Evolutionary conservation across 495 filamentous ascomycete species (phyloP).

Genomic region (Xylaria venustula): DNA sequence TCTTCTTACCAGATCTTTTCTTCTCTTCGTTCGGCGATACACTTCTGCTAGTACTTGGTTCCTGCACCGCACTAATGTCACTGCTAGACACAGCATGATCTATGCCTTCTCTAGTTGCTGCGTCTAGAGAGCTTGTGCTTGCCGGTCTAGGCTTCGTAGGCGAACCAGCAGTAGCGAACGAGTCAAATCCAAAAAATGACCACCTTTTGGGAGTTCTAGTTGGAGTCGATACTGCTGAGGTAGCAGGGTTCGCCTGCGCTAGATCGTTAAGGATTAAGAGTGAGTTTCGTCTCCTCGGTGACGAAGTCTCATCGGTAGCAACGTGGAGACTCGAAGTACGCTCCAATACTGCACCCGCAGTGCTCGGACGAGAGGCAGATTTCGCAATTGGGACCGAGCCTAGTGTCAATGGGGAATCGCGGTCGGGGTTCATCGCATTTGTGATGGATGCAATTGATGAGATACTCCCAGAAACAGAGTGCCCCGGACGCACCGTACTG

Average conservation of each 20-base stretch:
- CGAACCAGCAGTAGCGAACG: conserved; percentile 37
- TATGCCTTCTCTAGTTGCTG: conserved; percentile 22
- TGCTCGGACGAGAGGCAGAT: conserved; percentile 47
- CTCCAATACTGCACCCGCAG: conserved; percentile 52
- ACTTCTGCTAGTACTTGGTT: not conserved
- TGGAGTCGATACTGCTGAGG: conserved; percentile 42
- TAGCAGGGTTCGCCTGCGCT: conserved; percentile 25
- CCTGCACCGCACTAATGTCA: conserved; percentile 1
- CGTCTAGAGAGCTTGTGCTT: conserved; percentile 37
- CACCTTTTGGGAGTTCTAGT: conserved; percentile 49
- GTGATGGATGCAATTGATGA: conserved; percentile 58
- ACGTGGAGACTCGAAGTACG: conserved; percentile 39
- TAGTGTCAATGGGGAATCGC: conserved; percentile 28
- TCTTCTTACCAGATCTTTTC: conserved; percentile 58
- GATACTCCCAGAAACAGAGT: conserved; percentile 63
- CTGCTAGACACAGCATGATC: conserved; percentile 14
- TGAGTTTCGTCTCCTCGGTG: conserved; percentile 47
- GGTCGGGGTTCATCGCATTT: conserved; percentile 35
- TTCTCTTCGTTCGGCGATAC: conserved; percentile 19
- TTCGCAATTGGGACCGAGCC: conserved; percentile 27
- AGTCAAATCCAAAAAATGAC: conserved; percentile 55
- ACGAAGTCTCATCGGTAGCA: conserved; percentile 26
- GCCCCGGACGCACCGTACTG: conserved; percentile 61
- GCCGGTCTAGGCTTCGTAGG: conserved; percentile 39
- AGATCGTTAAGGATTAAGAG: conserved; percentile 46